phyloP scores from a whole-genome alignment of 352 stramenopile species.

The Globisporangium heterothallicum region DNA sequence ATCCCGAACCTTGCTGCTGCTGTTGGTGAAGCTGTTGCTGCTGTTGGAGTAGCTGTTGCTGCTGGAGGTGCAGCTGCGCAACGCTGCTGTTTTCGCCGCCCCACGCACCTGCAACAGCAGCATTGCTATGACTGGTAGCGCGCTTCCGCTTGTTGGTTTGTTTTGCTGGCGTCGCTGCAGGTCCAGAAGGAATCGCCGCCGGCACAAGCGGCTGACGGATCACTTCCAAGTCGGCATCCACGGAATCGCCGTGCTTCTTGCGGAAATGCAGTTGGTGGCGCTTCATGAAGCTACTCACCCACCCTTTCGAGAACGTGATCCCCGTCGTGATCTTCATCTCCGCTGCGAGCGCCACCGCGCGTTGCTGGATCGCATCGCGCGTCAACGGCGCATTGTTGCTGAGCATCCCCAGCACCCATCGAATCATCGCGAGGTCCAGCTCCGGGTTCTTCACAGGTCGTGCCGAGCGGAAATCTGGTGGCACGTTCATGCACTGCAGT shows the following conservation, averaged over 20 bases:
- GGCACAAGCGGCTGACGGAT: conserved; percentile 11
- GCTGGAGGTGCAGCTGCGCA: conserved; percentile 2
- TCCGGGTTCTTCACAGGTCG: conserved; percentile 46
- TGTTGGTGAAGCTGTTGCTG: conserved; percentile 2
- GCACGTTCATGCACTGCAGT: conserved; percentile 34
- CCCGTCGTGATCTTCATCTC: conserved; percentile 31
- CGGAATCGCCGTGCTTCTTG: conserved; percentile 14
- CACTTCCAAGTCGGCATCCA: conserved; percentile 7
- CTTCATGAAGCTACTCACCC: conserved; percentile 55
- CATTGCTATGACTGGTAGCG: not conserved
- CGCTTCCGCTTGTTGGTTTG: conserved; percentile 13
- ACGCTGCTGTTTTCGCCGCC: conserved; percentile 3
- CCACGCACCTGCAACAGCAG: too few species aligned
- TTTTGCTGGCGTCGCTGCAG: not conserved
- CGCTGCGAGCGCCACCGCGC: conserved; percentile 25
- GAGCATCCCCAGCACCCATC: conserved; percentile 40
- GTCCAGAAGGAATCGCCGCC: conserved; percentile 1
- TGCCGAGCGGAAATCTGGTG: conserved; percentile 33
- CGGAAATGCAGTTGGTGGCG: conserved; percentile 40
- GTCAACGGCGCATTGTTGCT: conserved; percentile 19
- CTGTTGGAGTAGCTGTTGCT: conserved; percentile 1
- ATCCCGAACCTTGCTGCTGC: conserved; percentile 5
- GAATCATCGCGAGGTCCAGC: conserved; percentile 37
- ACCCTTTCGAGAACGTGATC: conserved; percentile 58
- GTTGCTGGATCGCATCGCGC: conserved; percentile 27